Percentiles rank a stretch among this genome's conserved stretches.
Conservation (phyloP, 2,329 filamentous ascomycete genomes). For the Plectosphaerella sp. region DNA sequence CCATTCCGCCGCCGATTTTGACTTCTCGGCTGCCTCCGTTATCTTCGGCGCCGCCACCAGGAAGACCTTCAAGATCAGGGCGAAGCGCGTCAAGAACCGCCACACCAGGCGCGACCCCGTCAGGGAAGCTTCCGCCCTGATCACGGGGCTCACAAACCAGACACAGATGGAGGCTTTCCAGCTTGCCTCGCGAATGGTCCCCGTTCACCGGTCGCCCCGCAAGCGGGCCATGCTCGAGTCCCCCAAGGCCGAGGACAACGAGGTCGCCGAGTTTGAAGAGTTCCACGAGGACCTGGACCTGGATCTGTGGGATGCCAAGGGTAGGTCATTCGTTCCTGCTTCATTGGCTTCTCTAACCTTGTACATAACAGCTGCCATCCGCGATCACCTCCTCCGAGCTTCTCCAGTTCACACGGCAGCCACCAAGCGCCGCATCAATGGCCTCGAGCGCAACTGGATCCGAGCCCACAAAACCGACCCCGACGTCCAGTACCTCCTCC, state of each 20-base stretch:
- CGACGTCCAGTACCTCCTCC: conserved; percentile 1
- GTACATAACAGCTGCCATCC: not conserved
- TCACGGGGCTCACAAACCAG: not conserved
- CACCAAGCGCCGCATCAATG: not conserved
- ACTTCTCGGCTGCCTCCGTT: not conserved
- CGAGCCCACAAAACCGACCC: not conserved
- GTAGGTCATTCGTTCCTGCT: not conserved
- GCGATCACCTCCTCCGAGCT: not conserved
- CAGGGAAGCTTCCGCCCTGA: too few relatives aligned
- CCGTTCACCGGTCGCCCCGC: not conserved
- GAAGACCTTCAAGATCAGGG: too few relatives aligned
- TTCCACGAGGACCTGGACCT: not conserved
- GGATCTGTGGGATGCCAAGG: not conserved
- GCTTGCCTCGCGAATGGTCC: not conserved
- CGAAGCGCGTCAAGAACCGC: too few relatives aligned
- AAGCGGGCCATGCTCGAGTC: not conserved
- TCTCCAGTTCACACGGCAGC: not conserved
- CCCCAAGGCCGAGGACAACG: not conserved
- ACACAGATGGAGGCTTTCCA: not conserved
- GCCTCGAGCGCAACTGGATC: conserved; percentile 2
- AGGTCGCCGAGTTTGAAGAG: not conserved
- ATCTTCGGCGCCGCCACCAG: not conserved
- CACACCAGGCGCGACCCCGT: too few relatives aligned
- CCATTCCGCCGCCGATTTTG: not conserved
- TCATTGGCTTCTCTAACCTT: not conserved